Percentiles rank a stretch among this genome's conserved stretches.
Conservation (phyloP, 1,139 yeast genomes). For the Nakaseomyces nivariensis region DNA sequence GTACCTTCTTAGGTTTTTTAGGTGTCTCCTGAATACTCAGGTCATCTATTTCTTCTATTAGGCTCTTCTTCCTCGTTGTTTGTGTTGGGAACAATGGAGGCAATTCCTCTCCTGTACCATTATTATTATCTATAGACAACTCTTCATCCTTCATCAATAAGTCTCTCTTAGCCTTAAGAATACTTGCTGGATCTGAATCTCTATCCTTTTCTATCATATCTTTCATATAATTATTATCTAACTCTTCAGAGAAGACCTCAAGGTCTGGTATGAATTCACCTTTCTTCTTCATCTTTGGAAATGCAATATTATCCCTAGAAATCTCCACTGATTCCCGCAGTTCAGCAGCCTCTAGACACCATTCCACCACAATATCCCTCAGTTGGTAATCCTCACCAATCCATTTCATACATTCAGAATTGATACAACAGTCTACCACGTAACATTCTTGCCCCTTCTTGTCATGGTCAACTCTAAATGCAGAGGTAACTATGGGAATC, state of each 20-base stretch:
- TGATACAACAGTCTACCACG: conserved; percentile 71
- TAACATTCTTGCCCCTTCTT: conserved; percentile 57
- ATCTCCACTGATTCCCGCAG: conserved; percentile 37
- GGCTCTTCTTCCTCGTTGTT: neutral
- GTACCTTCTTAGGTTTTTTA: neutral
- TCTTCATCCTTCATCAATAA: conserved; percentile 9
- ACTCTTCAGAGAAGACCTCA: conserved; percentile 15
- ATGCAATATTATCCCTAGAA: conserved; percentile 32
- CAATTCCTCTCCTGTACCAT: conserved; percentile 6
- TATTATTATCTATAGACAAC: conserved; percentile 1
- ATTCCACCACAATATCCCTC: conserved; percentile 32
- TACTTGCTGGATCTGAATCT: conserved; percentile 10
- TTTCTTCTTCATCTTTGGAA: conserved; percentile 56
- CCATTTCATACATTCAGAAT: conserved; percentile 53
- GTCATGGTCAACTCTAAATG: conserved; percentile 44
- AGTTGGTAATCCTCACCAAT: conserved; percentile 40
- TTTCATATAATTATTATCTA: conserved; percentile 11
- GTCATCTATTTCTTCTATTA: conserved; percentile 4
- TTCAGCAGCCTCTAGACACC: conserved; percentile 60
- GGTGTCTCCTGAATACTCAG: neutral
- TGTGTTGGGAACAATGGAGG: conserved; percentile 16
- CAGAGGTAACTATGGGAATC: conserved; percentile 65
- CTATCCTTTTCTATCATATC: conserved; percentile 11
- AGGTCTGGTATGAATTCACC: conserved; percentile 34
- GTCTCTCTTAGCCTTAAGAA: conserved; percentile 11